Evolutionary conservation across 768 basidiomycete species (phyloP).

Genomic region (Leccinellum albellum): DNA sequence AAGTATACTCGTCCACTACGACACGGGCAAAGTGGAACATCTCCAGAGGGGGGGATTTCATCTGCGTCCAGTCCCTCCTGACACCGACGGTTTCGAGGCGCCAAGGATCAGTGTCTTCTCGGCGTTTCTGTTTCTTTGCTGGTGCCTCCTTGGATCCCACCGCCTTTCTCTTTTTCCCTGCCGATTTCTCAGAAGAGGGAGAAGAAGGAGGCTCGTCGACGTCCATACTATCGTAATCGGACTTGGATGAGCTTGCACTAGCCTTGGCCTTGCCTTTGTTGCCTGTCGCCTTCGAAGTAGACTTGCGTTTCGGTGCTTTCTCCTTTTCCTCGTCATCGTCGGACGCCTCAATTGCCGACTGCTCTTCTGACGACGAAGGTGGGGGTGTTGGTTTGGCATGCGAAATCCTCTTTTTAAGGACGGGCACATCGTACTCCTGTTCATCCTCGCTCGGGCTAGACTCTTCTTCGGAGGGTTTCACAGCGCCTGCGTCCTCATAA

Average conservation of each 20-base stretch:
- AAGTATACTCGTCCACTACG: slow-evolving; percentile 94
- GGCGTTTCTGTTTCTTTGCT: slow-evolving; percentile 58
- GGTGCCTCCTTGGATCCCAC: slow-evolving; percentile 30
- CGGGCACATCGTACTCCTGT: slow-evolving; percentile 16
- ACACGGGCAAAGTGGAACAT: slow-evolving; percentile 89
- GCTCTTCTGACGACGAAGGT: slow-evolving; percentile 33
- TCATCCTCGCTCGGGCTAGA: slow-evolving; percentile 22
- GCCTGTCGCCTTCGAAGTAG: slow-evolving; percentile 16
- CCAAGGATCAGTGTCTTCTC: slow-evolving; percentile 72
- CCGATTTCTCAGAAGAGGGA: slow-evolving; percentile 33
- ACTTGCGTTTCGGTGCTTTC: slow-evolving; percentile 32
- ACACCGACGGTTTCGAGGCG: slow-evolving; percentile 61
- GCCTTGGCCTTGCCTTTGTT: slow-evolving; percentile 23
- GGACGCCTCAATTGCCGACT: slow-evolving; percentile 18
- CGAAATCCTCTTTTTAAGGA: slow-evolving; percentile 20
- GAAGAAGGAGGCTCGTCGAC: slow-evolving; percentile 45
- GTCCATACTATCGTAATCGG: slow-evolving; percentile 50
- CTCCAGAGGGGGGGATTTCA: slow-evolving; percentile 82
- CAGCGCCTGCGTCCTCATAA: slow-evolving; percentile 28
- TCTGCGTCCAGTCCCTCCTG: slow-evolving; percentile 68
- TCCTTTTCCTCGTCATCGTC: slow-evolving; percentile 26
- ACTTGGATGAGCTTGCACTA: slow-evolving; percentile 30
- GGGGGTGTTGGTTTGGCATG: slow-evolving; percentile 26
- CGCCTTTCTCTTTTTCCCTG: slow-evolving; percentile 45
- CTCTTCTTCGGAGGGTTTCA: slow-evolving; percentile 41